A percentile compares a stretch with the other conserved stretches of the same genome.
These are phyloP conservation scores for Populus pruinosa DNA, from an alignment of 345 rosid genomes.

Conservation along the genomic window DNA sequence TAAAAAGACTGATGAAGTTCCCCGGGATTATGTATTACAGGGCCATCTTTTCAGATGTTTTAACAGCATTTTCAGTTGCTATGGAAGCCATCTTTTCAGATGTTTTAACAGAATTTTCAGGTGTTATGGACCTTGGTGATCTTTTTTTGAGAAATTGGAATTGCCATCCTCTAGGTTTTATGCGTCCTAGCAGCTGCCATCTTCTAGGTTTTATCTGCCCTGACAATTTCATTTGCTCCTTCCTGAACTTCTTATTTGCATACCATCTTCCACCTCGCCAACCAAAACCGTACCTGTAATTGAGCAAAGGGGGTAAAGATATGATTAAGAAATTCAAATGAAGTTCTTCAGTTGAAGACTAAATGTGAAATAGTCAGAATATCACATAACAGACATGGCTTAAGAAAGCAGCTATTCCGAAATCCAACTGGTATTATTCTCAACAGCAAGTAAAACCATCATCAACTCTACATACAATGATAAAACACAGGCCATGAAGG, in stretches of 20 bases:
- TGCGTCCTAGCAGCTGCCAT: constrained; percentile 63
- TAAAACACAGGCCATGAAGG: too few relatives aligned
- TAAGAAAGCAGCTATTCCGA: background rate
- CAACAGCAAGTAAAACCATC: background rate
- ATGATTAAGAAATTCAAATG: background rate
- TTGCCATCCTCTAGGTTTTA: constrained; percentile 56
- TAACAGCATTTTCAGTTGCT: constrained; percentile 24
- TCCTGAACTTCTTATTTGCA: constrained; percentile 70
- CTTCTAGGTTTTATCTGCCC: constrained; percentile 69
- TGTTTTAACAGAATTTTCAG: constrained; percentile 28
- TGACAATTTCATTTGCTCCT: constrained; percentile 72
- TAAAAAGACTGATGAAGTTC: constrained; percentile 26
- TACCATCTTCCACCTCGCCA: constrained; percentile 97
- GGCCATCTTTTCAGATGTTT: constrained; percentile 33
- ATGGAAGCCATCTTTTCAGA: constrained; percentile 16
- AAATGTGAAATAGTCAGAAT: background rate
- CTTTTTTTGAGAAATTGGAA: constrained; percentile 51
- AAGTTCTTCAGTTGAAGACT: background rate
- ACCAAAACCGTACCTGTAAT: constrained; percentile 78
- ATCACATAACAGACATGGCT: background rate
- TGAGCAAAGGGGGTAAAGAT: constrained; percentile 8
- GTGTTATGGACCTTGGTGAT: constrained; percentile 32
- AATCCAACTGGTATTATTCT: background rate
- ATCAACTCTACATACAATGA: too few relatives aligned
- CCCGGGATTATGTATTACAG: constrained; percentile 9